Evolutionary conservation across 768 basidiomycete species (phyloP), one percentile per base, ranked within the genome.

Genomic region (Xerocomus brunneocitrinus): DNA sequence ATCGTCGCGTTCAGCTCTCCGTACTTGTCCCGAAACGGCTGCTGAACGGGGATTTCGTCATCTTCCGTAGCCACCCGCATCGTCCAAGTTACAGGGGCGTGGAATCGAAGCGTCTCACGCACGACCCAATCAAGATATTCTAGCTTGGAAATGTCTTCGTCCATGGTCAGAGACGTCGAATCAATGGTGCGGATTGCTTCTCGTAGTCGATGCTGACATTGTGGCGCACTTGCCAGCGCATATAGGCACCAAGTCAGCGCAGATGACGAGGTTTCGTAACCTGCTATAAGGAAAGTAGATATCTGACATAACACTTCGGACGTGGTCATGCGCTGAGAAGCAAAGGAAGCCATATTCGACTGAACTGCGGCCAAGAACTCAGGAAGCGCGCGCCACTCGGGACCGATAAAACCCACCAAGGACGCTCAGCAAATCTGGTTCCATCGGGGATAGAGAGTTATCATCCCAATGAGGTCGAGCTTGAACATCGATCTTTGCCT

Each of bases 231-330:
- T 6, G 77, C 69, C 50, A 87, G 76, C 40, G 78, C 76, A 63
- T 82, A 83, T 3, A 87, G 71, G 50, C 78, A 79, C 84, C 84
- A 88, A 7, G 81, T 75, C 14, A 86, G 70, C 4, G 82, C 79
- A 6, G 74, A 74, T 0, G 80, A 73, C 16, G 78, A 78, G 1
- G 83, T 84, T 64, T 87, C 84, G 69, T 87, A 79, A 10, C 85
- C 85, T 5, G 82, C 81, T 13, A 79, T 74, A 30, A 86, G 72
- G 63, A 86, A 85, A 0, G 82, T 84, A 10, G 79, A 77, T 55
- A 85, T 84, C 58, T 85, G 85, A 58, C 75, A 81, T 24, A 82
- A 69, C 2, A 80, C 76, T 56, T 88, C 83, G n/a, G 73, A 67
- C 35, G 78, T 74, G 10, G 78, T 74, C 73, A 88, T 74, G n/a